A percentile compares a stretch with the other conserved stretches of the same genome.
Conservation (phyloP, 345 rosid genomes). For the Eutrema japonicum region DNA sequence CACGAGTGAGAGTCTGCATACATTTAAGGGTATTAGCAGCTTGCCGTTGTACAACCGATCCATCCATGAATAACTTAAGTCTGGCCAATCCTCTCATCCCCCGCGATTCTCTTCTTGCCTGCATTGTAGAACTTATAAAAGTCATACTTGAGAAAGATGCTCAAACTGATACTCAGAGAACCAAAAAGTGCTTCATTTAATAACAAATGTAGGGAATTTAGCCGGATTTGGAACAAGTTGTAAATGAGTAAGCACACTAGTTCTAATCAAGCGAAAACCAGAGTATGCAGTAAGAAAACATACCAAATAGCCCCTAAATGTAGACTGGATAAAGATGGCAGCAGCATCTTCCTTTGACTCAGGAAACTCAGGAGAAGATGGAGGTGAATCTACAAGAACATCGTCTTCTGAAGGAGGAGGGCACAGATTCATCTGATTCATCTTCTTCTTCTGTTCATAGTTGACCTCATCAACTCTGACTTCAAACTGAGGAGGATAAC, state of each 20-base stretch:
- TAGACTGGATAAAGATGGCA: slow-evolving; percentile 74
- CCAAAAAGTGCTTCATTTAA: not conserved
- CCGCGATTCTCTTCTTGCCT: slow-evolving; percentile 77
- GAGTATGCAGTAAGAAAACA: not conserved
- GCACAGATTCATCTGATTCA: slow-evolving; percentile 14
- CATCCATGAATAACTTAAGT: slow-evolving; percentile 77
- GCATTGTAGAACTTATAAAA: slow-evolving; percentile 30
- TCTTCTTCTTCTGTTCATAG: slow-evolving; percentile 46
- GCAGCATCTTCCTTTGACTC: slow-evolving; percentile 71
- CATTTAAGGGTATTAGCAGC: slow-evolving; percentile 69
- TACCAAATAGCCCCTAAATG: slow-evolving; percentile 83
- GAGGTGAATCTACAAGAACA: slow-evolving; percentile 34
- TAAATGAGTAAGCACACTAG: not conserved
- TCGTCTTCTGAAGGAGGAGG: slow-evolving; percentile 39
- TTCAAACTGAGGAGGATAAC: slow-evolving; percentile 56
- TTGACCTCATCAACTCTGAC: slow-evolving; percentile 49
- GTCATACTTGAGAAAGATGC: not conserved
- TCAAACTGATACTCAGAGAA: not conserved
- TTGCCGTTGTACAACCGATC: slow-evolving; percentile 76
- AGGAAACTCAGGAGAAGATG: slow-evolving; percentile 49
- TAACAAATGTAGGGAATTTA: not conserved
- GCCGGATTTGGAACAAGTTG: not conserved
- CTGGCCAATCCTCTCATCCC: slow-evolving; percentile 76
- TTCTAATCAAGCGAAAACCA: not conserved
- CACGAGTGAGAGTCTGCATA: slow-evolving; percentile 86